Percentiles rank a stretch among this genome's conserved stretches.
These are phyloP conservation scores for Sanghuangporus weigelae DNA, from an alignment of 1,284 basidiomycete species.

Conservation along the genomic window DNA sequence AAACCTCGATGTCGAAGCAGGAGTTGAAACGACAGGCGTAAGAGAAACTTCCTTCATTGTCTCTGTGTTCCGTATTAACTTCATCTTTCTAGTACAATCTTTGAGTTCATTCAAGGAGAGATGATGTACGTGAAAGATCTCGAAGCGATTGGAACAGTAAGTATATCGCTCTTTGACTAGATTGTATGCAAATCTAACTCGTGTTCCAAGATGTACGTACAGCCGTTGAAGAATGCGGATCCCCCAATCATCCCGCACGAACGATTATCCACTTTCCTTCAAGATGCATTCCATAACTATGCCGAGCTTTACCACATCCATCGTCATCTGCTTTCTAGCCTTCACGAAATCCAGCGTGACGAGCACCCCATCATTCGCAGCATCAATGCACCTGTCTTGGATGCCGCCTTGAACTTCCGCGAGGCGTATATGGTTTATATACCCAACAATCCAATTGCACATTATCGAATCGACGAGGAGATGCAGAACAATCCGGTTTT, in stretches of 20 bases:
- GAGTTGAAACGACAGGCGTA: slow-evolving; percentile 87
- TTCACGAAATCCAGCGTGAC: slow-evolving; percentile 86
- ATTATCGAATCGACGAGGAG: slow-evolving; percentile 88
- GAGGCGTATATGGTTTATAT: slow-evolving; percentile 93
- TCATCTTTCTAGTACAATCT: slow-evolving; percentile 63
- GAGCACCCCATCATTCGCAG: slow-evolving; percentile 83
- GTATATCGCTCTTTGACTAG: slow-evolving; percentile 23
- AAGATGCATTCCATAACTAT: slow-evolving; percentile 93
- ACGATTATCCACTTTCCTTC: slow-evolving; percentile 73
- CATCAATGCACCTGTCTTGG: slow-evolving; percentile 82
- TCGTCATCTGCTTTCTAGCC: slow-evolving; percentile 65
- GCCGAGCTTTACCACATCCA: slow-evolving; percentile 74
- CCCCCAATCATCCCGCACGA: slow-evolving; percentile 75
- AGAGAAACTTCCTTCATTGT: slow-evolving; percentile 28
- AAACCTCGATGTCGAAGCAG: slow-evolving; percentile 61
- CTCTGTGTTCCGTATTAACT: neutral
- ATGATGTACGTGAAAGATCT: slow-evolving; percentile 94
- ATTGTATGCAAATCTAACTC: neutral
- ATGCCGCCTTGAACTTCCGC: slow-evolving; percentile 88
- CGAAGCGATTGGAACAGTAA: slow-evolving; percentile 77
- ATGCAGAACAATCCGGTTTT: slow-evolving; percentile 76
- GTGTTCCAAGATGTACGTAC: slow-evolving; percentile 63
- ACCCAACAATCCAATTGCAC: slow-evolving; percentile 91
- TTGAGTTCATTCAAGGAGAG: slow-evolving; percentile 94
- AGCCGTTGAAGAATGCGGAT: slow-evolving; percentile 66